phyloP scores from a whole-genome alignment of 2,329 filamentous ascomycete genomes.

The Cercospora zeina region DNA sequence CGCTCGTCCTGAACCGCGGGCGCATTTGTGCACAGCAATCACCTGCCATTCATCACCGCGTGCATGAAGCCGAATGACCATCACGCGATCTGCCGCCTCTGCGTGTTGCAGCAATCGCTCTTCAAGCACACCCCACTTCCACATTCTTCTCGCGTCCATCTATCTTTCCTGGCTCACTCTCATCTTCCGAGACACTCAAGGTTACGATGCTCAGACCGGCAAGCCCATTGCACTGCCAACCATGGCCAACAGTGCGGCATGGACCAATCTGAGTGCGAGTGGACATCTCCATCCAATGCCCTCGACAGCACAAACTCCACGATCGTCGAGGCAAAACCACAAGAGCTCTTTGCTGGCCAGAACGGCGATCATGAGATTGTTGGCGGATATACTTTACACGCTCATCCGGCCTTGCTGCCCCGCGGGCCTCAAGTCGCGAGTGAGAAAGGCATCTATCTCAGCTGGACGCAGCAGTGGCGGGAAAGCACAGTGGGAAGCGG shows the following conservation, averaged over 20 bases:
- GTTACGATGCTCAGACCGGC: slow-evolving; percentile 18
- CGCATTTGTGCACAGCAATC: slow-evolving; percentile 6
- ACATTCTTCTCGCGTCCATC: slow-evolving; percentile 10
- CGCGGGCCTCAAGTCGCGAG: slow-evolving; percentile 20
- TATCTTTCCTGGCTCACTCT: not conserved
- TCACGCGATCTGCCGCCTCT: slow-evolving; percentile 3
- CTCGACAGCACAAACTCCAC: not conserved
- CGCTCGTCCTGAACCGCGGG: not conserved
- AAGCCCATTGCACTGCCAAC: slow-evolving; percentile 20
- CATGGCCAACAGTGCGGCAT: slow-evolving; percentile 30
- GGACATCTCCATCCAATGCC: not conserved
- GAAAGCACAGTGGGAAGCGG: slow-evolving; percentile 14
- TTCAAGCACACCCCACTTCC: not conserved
- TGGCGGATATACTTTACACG: slow-evolving; percentile 28
- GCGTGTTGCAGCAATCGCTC: not conserved
- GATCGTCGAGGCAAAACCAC: slow-evolving; percentile 17
- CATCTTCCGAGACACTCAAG: slow-evolving; percentile 28
- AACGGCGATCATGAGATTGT: slow-evolving; percentile 24
- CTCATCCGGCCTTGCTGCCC: slow-evolving; percentile 28
- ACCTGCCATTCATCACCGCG: slow-evolving; percentile 4
- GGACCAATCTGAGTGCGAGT: slow-evolving; percentile 25
- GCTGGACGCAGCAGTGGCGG: slow-evolving; percentile 29
- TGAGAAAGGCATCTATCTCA: slow-evolving; percentile 27
- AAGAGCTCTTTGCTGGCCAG: slow-evolving; percentile 25
- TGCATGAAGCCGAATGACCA: slow-evolving; percentile 12